These are phyloP conservation scores for Lodderomyces metapsilosis DNA, from an alignment of 1,139 yeast genomes.

Conservation along the genomic window DNA sequence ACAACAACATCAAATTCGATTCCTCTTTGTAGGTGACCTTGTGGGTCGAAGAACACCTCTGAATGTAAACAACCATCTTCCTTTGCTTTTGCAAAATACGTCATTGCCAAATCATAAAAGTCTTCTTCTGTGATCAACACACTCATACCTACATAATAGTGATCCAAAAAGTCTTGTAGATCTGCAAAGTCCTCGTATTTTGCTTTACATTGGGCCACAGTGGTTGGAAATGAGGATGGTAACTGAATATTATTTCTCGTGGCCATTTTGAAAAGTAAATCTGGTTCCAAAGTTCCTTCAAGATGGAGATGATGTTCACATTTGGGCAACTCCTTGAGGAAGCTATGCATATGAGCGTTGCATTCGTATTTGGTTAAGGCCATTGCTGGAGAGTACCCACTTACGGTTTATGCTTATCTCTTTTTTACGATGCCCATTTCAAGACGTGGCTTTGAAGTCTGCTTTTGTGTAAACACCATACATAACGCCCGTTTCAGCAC, in stretches of 20 bases:
- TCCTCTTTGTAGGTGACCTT: slow-evolving; percentile 73
- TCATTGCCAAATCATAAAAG: slow-evolving; percentile 72
- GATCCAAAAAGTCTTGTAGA: slow-evolving; percentile 73
- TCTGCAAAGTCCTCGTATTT: slow-evolving; percentile 62
- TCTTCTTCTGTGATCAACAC: slow-evolving; percentile 66
- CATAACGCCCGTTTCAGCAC: no score
- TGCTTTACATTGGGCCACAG: slow-evolving; percentile 51
- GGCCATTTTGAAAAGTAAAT: slow-evolving; percentile 64
- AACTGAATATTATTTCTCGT: slow-evolving; percentile 51
- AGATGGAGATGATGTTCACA: slow-evolving; percentile 83
- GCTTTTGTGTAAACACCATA: no score
- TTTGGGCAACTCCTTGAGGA: slow-evolving; percentile 68
- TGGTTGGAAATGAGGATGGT: slow-evolving; percentile 59
- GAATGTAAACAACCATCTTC: slow-evolving; percentile 63
- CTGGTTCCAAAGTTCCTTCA: slow-evolving; percentile 80
- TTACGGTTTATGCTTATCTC: not conserved
- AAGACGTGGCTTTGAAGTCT: not conserved
- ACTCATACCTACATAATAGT: slow-evolving; percentile 76
- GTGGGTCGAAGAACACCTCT: slow-evolving; percentile 82
- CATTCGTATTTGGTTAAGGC: slow-evolving; percentile 15
- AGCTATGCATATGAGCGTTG: slow-evolving; percentile 25
- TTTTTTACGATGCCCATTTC: not conserved
- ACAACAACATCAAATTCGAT: slow-evolving; percentile 58
- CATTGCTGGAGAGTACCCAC: not conserved
- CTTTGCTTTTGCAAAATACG: slow-evolving; percentile 60